A percentile compares a stretch with the other conserved stretches of the same genome.
These are phyloP conservation scores for Botrytis squamosa DNA, from an alignment of 2,329 filamentous ascomycete genomes.

Conservation along the genomic window DNA sequence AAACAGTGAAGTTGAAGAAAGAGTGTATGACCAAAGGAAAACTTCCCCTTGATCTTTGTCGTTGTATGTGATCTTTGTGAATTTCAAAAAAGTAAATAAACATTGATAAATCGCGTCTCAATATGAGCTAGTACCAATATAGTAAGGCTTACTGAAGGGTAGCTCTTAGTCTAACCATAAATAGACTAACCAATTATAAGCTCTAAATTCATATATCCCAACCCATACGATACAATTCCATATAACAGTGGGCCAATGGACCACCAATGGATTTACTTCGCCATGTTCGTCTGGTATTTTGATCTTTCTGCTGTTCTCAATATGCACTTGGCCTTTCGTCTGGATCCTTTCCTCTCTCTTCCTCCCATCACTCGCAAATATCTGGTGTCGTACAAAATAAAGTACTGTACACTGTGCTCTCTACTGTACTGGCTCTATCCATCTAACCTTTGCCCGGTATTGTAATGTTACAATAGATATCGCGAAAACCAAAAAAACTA, in stretches of 20 bases:
- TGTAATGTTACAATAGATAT: neutral
- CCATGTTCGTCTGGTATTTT: conserved; percentile 13
- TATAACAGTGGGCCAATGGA: neutral
- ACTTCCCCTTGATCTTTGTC: conserved; percentile 3
- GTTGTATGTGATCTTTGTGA: neutral
- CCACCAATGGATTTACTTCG: neutral
- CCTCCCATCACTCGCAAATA: neutral
- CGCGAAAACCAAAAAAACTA: neutral
- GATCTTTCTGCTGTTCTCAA: neutral
- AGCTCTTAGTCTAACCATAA: neutral
- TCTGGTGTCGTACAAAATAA: neutral
- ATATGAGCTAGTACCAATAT: neutral
- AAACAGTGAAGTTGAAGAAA: conserved; percentile 9
- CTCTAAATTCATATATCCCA: neutral
- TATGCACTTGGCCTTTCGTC: conserved; percentile 2
- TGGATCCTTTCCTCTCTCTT: neutral
- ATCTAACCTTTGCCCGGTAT: neutral
- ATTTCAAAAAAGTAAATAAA: conserved; percentile 18
- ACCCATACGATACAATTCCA: neutral
- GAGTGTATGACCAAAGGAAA: conserved; percentile 13
- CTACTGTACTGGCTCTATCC: neutral
- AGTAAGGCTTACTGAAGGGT: neutral
- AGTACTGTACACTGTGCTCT: neutral
- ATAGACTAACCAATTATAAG: neutral
- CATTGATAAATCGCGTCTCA: conserved; percentile 6